Evolutionary conservation across 257 asterid species (phyloP), one percentile per base, ranked within the genome.

Genomic region (Verbascum thapsus): DNA sequence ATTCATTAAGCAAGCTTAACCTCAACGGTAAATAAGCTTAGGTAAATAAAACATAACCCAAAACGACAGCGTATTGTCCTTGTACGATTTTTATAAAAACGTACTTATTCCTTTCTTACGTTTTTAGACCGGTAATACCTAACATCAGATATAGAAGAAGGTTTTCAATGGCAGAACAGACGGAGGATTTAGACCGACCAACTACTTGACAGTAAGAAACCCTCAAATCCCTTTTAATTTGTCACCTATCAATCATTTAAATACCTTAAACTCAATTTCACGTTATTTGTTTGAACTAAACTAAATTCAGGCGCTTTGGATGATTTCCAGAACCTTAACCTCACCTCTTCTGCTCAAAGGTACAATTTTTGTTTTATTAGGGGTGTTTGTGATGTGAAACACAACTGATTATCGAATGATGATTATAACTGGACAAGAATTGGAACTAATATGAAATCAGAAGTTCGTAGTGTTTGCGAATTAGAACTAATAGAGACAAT

Each of bases 271-370:
- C 8, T 48, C 39, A 19, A 1, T 69, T 13, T 42, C 23, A 4
- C 23, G 2, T 9, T 12, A 7, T 6, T 54, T 48, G 4, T 37
- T 10, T 19, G 51, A 63, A 66, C 63, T 18, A n/a, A 63, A 66
- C 63, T 18, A 61, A 58, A 68, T 80, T 61, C 88, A 94, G 99
- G 98, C 77, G 99, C 99, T 76, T 76, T 94, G 88, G 98, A 94
- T 88, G 99, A 94, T 86, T 94, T 94, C 71, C 96, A 88, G 88
- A 85, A 64, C 80, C 89, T 90, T 76, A 90, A 90, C 75, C 85
- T 94, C 67, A 34, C 86, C 62, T 72, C 96, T 75, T 78, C 90
- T 66, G 78, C 85, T 52, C 97, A 77, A 80, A 85, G 95, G 99
- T 88, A 52, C 55, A 30, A 37, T 54, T 52, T 58, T 60, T 35